Percentiles rank a stretch among this genome's conserved stretches.
These are phyloP conservation scores for Candida dubliniensis DNA, from an alignment of 1,139 yeast species.

Conservation along the genomic window DNA sequence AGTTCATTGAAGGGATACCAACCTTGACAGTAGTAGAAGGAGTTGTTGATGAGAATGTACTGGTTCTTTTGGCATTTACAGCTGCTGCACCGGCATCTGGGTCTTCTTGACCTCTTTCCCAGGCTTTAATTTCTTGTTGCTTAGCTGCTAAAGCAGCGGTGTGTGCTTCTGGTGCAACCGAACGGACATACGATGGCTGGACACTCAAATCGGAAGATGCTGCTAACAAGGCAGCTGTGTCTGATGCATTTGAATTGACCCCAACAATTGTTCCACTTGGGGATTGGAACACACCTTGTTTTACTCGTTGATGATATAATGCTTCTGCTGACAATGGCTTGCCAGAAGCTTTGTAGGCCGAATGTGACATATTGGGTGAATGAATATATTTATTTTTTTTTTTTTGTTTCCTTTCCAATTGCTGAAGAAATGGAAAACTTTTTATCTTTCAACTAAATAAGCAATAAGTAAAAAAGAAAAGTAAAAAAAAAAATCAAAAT, in stretches of 20 bases:
- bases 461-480: neutral
- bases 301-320: conserved; percentile 71
- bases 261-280: conserved; percentile 75
- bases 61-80: conserved; percentile 20
- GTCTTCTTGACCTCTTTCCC: conserved; percentile 51
- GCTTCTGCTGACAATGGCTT: conserved; percentile 75
- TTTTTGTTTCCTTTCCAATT: too few species aligned
- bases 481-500: neutral
- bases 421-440: too few species aligned
- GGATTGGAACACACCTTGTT: conserved; percentile 68
- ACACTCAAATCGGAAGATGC: conserved; percentile 64
- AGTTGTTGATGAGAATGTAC: conserved; percentile 11
- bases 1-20: conserved; percentile 42
- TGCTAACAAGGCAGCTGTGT: conserved; percentile 75
- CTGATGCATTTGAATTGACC: conserved; percentile 66
- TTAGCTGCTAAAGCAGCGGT: conserved; percentile 64
- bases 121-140: conserved; percentile 36
- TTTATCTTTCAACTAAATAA: neutral
- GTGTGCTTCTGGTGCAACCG: conserved; percentile 65
- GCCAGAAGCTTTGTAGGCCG: conserved; percentile 66
- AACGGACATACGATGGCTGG: conserved; percentile 61
- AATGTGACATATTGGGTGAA: conserved; percentile 33
- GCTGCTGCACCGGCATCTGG: conserved; percentile 40
- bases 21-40: conserved; percentile 20
- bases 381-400: neutral